Base-by-base conservation (phyloP, 192 early-diverging fungal genomes). In the Chytriomyces hyalinus region DNA sequence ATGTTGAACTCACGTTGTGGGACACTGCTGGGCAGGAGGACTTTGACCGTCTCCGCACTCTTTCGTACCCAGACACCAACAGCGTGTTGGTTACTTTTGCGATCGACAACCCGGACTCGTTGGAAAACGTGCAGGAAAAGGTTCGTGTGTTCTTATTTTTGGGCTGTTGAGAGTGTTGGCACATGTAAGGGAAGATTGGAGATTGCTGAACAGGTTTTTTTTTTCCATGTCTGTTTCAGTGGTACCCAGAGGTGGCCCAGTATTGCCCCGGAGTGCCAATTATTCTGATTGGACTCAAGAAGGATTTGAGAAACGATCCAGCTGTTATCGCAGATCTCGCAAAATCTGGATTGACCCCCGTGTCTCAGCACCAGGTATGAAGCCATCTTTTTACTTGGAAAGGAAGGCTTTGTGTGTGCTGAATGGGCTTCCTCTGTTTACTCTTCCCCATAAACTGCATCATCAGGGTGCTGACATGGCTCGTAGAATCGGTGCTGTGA, bases 31-130 rank as follows among this genome's bases (percentile, higher is more conserved):
- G 88, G 46, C 94, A 95, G 73, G 94, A 96, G 82, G 94, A 95
- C 81, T 95, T 94, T 76, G 91, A 94, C 84, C 91, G 93, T 67
- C 83, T 96, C 75, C 92, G 94, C 57, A 88, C 91, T 43, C 84
- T 95, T 72, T 92, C 91, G 44, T 96, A 95, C 76, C 89, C 93
- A 15, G 92, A 92, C 78, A 88, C 92, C 36, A 83, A 95, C 81
- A 91, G 92, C 47, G 89, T 96, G 59, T 81, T 96, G 68, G 89
- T 96, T 69, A 92, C 91, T 82, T 96, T 96, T 78, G 84, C 90
- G 67, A 88, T 96, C 49, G 61, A 65, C 24, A 11, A 57, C 10
- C 43, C 47, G 20, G 75, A 77, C 9, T 48, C 50, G 9, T 67
- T 77, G 44, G 45, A 65, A 5, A 78, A 78, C 61, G 64, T 78